phyloP scores from a whole-genome alignment of 225 moss, liverwort and hornwort species.

The Polytrichum commune region DNA sequence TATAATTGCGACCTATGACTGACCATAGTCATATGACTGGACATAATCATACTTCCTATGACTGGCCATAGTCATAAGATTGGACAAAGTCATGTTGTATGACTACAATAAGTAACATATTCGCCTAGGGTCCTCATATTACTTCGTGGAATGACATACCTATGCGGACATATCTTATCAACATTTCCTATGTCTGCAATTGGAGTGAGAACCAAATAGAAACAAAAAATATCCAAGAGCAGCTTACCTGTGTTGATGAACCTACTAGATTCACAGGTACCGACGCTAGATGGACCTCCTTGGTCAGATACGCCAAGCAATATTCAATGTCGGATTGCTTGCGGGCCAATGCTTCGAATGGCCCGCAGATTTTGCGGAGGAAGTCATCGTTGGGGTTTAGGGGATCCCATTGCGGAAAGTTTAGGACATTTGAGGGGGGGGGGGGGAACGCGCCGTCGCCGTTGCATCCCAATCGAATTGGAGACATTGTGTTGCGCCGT shows the following conservation, averaged over 20 bases:
- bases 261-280: neutral
- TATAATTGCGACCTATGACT: too few species aligned
- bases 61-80: too few species aligned
- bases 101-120: neutral
- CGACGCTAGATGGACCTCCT: neutral
- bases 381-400: neutral
- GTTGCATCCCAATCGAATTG: neutral
- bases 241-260: neutral
- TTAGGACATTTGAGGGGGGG: neutral
- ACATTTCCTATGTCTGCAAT: too few species aligned
- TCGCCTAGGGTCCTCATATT: neutral
- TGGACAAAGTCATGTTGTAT: too few species aligned
- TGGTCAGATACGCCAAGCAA: neutral
- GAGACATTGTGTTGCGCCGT: neutral
- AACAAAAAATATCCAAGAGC: too few species aligned
- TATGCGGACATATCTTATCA: neutral
- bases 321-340: neutral
- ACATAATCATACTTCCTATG: too few species aligned
- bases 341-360: neutral
- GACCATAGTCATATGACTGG: too few species aligned
- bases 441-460: neutral
- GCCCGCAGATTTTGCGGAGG: neutral
- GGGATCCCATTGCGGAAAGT: neutral
- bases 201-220: too few species aligned
- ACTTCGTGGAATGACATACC: neutral